These are phyloP conservation scores for Trichophyton mentagrophytes DNA, from an alignment of 2,329 filamentous ascomycete genomes.

Conservation along the genomic window DNA sequence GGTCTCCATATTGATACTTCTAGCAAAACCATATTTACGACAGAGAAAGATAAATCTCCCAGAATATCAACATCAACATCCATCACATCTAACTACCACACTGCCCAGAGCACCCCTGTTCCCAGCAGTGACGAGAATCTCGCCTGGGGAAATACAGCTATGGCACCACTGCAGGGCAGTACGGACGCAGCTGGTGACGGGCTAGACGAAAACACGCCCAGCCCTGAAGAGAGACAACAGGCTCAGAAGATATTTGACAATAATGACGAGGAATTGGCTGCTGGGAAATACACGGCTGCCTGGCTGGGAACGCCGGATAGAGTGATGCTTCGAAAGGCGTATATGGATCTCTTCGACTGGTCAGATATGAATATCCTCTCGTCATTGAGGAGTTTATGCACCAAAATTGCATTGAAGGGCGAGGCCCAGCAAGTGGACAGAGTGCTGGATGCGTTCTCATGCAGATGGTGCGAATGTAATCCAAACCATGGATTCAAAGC, in stretches of 20 bases:
- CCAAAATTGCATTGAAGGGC: constrained; percentile 66
- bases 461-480: constrained; percentile 88
- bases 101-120: constrained; percentile 32
- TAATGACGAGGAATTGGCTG: constrained; percentile 61
- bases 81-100: constrained; percentile 33
- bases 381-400: constrained; percentile 68
- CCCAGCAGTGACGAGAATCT: constrained; percentile 16
- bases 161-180: constrained; percentile 7
- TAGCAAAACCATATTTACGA: neutral
- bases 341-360: constrained; percentile 90
- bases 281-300: constrained; percentile 66
- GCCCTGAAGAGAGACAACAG: constrained; percentile 47
- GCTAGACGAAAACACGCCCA: neutral
- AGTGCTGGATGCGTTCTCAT: constrained; percentile 78
- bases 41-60: constrained; percentile 16
- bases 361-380: constrained; percentile 64
- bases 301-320: constrained; percentile 61
- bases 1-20: neutral
- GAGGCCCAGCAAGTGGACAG: constrained; percentile 96
- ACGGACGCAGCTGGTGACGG: neutral
- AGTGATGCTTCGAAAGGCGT: constrained; percentile 52
- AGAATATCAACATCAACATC: constrained; percentile 29
- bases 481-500: constrained; percentile 85
- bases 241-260: constrained; percentile 72
- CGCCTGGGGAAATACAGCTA: constrained; percentile 5